phyloP scores from a whole-genome alignment of 2,329 filamentous ascomycete genomes.

The Fusarium pseudocircinatum region DNA sequence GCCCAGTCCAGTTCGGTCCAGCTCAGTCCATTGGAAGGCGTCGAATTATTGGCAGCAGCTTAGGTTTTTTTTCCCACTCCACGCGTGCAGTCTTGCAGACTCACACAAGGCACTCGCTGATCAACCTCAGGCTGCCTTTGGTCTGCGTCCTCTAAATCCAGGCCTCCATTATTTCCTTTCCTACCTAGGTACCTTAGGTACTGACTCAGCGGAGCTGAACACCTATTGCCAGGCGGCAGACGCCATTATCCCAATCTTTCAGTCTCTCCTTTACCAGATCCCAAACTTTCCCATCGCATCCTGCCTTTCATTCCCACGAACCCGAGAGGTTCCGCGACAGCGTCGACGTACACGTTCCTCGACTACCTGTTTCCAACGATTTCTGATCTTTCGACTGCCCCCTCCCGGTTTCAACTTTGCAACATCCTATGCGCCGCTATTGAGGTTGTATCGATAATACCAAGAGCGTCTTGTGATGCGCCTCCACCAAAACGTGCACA shows the following conservation, averaged over 20 bases:
- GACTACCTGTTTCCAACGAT: background rate
- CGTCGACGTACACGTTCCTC: constrained; percentile 31
- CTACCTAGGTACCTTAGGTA: background rate
- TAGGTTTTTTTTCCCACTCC: constrained; percentile 25
- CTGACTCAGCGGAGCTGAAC: background rate
- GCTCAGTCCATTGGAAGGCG: constrained; percentile 1
- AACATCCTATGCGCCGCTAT: constrained; percentile 20
- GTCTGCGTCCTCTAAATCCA: background rate
- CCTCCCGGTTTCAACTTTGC: background rate
- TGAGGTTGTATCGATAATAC: constrained; percentile 9
- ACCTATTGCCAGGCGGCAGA: background rate
- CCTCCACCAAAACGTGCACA: constrained; percentile 21
- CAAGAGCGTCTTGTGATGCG: constrained; percentile 39
- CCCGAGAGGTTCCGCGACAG: constrained; percentile 23
- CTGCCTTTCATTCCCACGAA: background rate
- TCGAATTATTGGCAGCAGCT: constrained; percentile 31
- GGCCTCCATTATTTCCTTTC: constrained; percentile 17
- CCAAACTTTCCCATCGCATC: background rate
- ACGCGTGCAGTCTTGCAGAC: constrained; percentile 13
- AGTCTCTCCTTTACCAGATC: background rate
- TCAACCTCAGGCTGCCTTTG: constrained; percentile 21
- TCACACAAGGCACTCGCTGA: constrained; percentile 29
- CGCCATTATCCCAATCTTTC: background rate
- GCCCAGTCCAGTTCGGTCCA: background rate
- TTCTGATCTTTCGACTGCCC: background rate